These are phyloP conservation scores for Aegilops sharonensis DNA, from an alignment of 176 grass and related monocot genomes.

Conservation along the genomic window DNA sequence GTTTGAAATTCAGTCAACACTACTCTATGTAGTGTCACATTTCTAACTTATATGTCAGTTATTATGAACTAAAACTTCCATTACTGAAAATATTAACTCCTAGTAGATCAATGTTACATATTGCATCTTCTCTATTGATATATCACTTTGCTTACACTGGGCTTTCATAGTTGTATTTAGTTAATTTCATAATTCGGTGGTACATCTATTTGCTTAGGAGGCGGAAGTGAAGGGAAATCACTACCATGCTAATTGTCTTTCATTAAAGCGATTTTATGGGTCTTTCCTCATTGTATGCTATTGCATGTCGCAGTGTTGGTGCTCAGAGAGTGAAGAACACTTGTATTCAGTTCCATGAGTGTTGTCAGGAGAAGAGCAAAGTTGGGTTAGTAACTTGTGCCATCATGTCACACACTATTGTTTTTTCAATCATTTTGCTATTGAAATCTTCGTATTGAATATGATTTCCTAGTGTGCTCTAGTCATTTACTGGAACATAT, in stretches of 20 bases:
- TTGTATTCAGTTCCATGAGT: slow-evolving; percentile 44
- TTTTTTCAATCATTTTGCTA: neutral
- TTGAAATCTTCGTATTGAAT: slow-evolving; percentile 3
- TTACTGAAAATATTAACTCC: too few species aligned
- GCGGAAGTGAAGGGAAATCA: neutral
- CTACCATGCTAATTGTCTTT: neutral
- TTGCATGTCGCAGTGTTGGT: slow-evolving; percentile 55
- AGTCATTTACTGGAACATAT: neutral
- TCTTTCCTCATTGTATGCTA: slow-evolving; percentile 17
- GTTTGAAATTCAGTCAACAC: neutral
- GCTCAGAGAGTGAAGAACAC: slow-evolving; percentile 52
- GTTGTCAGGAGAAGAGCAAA: slow-evolving; percentile 47
- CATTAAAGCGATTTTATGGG: neutral
- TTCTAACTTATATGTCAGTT: too few species aligned
- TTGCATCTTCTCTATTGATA: too few species aligned
- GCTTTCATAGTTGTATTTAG: neutral
- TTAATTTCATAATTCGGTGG: neutral
- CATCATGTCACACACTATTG: neutral
- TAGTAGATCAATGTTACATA: too few species aligned
- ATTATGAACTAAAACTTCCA: too few species aligned
- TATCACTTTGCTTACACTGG: neutral
- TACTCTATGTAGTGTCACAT: too few species aligned
- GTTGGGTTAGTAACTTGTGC: slow-evolving; percentile 43
- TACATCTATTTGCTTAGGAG: neutral
- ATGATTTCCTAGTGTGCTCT: neutral